A percentile compares a stretch with the other conserved stretches of the same genome.
phyloP scores from a whole-genome alignment of 345 rosid genomes.

The Nasturtium officinale region DNA sequence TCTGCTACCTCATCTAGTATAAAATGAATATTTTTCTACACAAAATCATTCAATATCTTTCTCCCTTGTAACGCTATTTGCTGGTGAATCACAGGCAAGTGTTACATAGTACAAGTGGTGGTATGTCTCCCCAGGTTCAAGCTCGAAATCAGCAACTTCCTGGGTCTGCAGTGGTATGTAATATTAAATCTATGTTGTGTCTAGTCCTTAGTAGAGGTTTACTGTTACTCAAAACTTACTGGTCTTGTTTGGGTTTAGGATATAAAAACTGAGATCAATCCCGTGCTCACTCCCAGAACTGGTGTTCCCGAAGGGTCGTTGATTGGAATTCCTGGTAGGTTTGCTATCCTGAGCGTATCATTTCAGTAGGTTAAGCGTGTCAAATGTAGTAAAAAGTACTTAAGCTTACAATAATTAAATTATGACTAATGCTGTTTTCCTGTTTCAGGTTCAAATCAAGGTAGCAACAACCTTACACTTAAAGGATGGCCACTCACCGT shows the following conservation, averaged over 20 bases:
- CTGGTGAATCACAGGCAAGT: constrained; percentile 74
- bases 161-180: constrained; percentile 69
- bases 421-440: constrained; percentile 18
- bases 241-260: constrained; percentile 64
- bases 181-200: constrained; percentile 1
- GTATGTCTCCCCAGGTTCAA: constrained; percentile 91
- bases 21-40: not conserved
- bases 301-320: constrained; percentile 88
- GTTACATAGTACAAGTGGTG: constrained; percentile 80
- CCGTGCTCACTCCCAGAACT: constrained; percentile 81
- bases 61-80: constrained; percentile 22
- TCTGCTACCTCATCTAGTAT: constrained; percentile 8
- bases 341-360: constrained; percentile 23
- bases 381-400: constrained; percentile 23
- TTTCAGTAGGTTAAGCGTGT: constrained; percentile 14
- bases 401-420: constrained; percentile 10
- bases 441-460: constrained; percentile 86
- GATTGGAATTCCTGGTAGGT: constrained; percentile 86
- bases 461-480: constrained; percentile 79
- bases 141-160: constrained; percentile 81
- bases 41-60: not conserved
- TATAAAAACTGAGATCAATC: constrained; percentile 85
- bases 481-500: constrained; percentile 98
- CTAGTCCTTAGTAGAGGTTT: constrained; percentile 11
- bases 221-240: constrained; percentile 23